A percentile compares a stretch with the other conserved stretches of the same genome.
phyloP scores from a whole-genome alignment of 768 basidiomycete species.

The Podaxis mareebaensis region DNA sequence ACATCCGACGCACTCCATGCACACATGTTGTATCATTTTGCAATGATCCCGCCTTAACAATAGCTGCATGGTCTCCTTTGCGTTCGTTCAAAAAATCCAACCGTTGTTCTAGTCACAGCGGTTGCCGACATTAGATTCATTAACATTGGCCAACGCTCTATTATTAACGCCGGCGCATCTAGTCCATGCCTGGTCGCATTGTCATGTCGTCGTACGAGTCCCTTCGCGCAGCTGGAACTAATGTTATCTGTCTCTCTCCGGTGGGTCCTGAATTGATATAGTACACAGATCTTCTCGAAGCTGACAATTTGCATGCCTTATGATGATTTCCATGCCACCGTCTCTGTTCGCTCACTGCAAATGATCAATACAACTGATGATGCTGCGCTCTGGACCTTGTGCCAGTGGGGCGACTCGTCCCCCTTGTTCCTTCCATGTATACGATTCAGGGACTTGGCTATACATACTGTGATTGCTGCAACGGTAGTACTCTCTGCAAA shows the following conservation, averaged over 20 bases:
- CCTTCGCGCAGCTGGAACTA: slow-evolving; percentile 58
- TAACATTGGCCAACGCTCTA: not conserved
- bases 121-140: not conserved
- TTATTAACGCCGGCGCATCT: slow-evolving; percentile 5
- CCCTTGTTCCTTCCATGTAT: slow-evolving; percentile 65
- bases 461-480: slow-evolving; percentile 60
- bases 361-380: slow-evolving; percentile 3
- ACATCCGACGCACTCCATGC: too few species aligned
- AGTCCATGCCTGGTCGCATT: slow-evolving; percentile 65
- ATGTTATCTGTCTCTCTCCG: slow-evolving; percentile 60
- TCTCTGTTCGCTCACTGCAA: slow-evolving; percentile 8
- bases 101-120: not conserved
- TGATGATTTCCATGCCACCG: slow-evolving; percentile 17
- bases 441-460: slow-evolving; percentile 60
- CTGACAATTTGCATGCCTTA: slow-evolving; percentile 2
- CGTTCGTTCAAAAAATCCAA: too few species aligned
- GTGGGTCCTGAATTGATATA: slow-evolving; percentile 32
- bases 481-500: slow-evolving; percentile 42
- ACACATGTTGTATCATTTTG: too few species aligned
- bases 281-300: not conserved
- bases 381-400: not conserved
- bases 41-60: too few species aligned
- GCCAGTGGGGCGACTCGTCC: slow-evolving; percentile 64
- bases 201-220: slow-evolving; percentile 67
- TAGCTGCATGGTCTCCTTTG: too few species aligned